These are phyloP conservation scores for Pseudoscleropodium purum DNA, from an alignment of 225 moss, liverwort and hornwort genomes.

Conservation along the genomic window DNA sequence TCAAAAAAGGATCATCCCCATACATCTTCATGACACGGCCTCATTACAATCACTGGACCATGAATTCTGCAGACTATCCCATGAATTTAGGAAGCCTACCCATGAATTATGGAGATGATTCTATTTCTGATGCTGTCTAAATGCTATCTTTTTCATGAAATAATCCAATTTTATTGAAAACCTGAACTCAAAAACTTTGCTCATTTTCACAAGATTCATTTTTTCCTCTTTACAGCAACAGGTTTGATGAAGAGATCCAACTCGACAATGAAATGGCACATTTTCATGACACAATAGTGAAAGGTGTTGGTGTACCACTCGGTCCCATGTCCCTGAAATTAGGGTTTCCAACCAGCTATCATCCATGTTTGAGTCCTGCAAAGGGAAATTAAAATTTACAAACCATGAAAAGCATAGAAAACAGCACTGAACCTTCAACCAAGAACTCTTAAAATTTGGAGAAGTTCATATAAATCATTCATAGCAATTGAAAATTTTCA, in stretches of 20 bases:
- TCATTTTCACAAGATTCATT: neutral
- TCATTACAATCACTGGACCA: neutral
- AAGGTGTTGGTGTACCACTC: conserved; percentile 7
- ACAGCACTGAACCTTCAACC: neutral
- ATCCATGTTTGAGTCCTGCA: conserved; percentile 3
- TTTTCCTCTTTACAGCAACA: neutral
- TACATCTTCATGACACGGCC: neutral
- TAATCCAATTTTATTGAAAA: neutral
- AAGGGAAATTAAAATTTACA: neutral
- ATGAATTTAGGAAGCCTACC: too few species aligned
- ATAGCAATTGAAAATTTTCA: neutral
- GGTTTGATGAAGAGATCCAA: neutral
- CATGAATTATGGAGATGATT: neutral
- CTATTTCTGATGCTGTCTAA: neutral
- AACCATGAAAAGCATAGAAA: neutral
- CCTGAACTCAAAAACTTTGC: neutral
- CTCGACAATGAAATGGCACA: neutral
- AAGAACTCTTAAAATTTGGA: neutral
- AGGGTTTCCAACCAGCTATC: conserved; percentile 12
- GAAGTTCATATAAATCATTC: neutral
- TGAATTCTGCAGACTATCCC: neutral
- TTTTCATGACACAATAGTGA: neutral
- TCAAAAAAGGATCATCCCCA: too few species aligned
- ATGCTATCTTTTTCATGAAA: neutral
- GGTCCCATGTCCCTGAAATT: conserved; percentile 17